phyloP scores from a whole-genome alignment of 2,329 filamentous ascomycete genomes.

The Venturia pyrina region DNA sequence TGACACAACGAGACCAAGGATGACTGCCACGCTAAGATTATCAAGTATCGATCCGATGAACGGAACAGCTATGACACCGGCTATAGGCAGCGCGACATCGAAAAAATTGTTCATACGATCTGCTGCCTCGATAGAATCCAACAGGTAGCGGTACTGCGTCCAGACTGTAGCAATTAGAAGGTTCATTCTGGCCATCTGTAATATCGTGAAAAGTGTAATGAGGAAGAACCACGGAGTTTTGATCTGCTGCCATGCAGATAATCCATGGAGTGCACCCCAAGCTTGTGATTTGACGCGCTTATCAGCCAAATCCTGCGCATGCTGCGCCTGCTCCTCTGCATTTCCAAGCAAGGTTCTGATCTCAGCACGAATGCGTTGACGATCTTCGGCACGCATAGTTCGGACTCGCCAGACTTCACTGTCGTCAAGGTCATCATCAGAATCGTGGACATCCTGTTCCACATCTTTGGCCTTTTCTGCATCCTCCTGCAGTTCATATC shows the following conservation, averaged over 20 bases:
- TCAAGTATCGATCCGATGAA: conserved; percentile 76
- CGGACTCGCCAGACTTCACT: conserved; percentile 34
- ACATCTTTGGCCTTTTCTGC: conserved; percentile 23
- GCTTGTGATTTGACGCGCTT: conserved; percentile 62
- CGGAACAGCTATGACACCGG: conserved; percentile 69
- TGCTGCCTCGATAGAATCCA: conserved; percentile 51
- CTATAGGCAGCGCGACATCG: conserved; percentile 70
- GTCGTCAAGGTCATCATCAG: conserved; percentile 45
- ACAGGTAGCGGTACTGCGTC: conserved; percentile 67
- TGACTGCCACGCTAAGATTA: conserved; percentile 58
- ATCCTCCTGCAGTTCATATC: conserved; percentile 26
- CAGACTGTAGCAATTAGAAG: conserved; percentile 85
- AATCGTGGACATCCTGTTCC: conserved; percentile 38
- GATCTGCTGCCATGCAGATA: conserved; percentile 62
- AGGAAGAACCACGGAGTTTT: conserved; percentile 72
- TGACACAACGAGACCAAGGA: conserved; percentile 58
- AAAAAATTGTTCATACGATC: conserved; percentile 69
- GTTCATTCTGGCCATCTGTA: conserved; percentile 59
- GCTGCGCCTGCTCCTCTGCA: conserved; percentile 50
- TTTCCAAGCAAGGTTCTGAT: conserved; percentile 64
- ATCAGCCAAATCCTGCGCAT: conserved; percentile 50
- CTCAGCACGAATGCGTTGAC: conserved; percentile 52
- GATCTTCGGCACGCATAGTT: conserved; percentile 27
- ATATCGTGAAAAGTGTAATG: conserved; percentile 66
- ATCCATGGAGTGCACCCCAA: conserved; percentile 74